phyloP scores from a whole-genome alignment of 2,329 filamentous ascomycete species.

The Talaromyces albobiverticillius region DNA sequence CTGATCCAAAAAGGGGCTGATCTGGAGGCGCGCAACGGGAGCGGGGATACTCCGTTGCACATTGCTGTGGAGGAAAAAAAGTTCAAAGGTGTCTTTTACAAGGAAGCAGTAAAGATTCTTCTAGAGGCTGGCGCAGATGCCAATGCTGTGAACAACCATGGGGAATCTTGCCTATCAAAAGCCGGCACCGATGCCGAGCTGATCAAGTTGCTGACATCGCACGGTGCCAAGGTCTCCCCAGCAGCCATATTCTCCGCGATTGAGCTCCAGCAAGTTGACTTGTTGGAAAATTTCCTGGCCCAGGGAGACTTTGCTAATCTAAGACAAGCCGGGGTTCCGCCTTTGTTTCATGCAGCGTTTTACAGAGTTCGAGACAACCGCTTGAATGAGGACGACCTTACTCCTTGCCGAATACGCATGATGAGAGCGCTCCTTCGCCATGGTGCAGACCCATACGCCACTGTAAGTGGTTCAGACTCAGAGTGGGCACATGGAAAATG shows the following conservation, averaged over 20 bases:
- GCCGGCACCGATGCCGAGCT: not conserved
- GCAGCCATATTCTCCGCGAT: conserved; percentile 9
- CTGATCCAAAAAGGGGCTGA: conserved; percentile 5
- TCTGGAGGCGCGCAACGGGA: not conserved
- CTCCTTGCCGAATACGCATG: not conserved
- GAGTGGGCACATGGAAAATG: conserved; percentile 5
- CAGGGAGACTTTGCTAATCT: conserved; percentile 7
- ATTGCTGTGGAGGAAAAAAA: conserved; percentile 1
- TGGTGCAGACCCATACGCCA: conserved; percentile 18
- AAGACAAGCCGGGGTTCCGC: not conserved
- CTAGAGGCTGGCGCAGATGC: conserved; percentile 3
- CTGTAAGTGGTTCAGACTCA: not conserved
- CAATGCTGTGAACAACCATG: conserved; percentile 4
- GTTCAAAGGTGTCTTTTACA: conserved; percentile 3
- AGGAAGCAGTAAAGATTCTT: conserved; percentile 1
- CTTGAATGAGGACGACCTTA: not conserved
- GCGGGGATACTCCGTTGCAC: conserved; percentile 2
- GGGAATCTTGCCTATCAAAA: conserved; percentile 2
- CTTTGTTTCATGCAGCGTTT: conserved; percentile 8
- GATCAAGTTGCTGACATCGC: conserved; percentile 4
- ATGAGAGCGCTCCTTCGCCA: conserved; percentile 13
- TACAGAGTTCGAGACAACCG: not conserved
- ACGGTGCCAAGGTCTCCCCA: not conserved
- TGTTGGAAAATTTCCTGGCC: not conserved
- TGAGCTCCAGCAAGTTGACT: conserved; percentile 3